These are phyloP conservation scores for Alternaria longipes DNA, from an alignment of 2,329 filamentous ascomycete genomes.

Conservation along the genomic window DNA sequence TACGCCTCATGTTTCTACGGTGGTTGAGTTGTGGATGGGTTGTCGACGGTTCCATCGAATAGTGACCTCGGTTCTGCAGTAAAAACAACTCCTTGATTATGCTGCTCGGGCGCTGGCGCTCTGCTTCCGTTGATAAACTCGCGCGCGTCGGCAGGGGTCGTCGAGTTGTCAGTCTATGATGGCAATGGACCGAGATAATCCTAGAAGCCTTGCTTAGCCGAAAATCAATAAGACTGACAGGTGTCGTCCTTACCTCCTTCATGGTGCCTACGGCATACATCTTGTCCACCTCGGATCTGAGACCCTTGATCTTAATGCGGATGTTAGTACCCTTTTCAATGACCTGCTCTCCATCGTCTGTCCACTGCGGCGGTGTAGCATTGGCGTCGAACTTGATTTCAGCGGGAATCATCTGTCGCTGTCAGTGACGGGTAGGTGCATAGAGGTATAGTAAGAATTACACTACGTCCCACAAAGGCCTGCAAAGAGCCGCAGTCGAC, in stretches of 20 bases:
- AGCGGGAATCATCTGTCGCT: constrained; percentile 79
- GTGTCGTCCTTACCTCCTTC: constrained; percentile 68
- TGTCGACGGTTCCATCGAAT: background rate
- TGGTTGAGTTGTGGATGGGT: background rate
- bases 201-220: constrained; percentile 34
- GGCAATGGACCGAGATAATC: constrained; percentile 52
- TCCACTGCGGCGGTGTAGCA: constrained; percentile 95
- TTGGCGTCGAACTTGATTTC: constrained; percentile 96
- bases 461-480: constrained; percentile 83
- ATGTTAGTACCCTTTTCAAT: constrained; percentile 95
- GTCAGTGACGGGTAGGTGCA: constrained; percentile 32
- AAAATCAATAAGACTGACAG: constrained; percentile 9
- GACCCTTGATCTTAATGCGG: constrained; percentile 92
- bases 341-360: constrained; percentile 90
- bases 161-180: constrained; percentile 30
- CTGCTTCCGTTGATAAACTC: background rate
- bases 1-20: constrained; percentile 3
- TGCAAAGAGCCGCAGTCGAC: constrained; percentile 80
- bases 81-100: background rate
- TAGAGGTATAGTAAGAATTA: constrained; percentile 58
- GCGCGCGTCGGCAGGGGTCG: background rate
- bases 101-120: constrained; percentile 1
- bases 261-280: constrained; percentile 99
- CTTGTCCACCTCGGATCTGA: constrained; percentile 89
- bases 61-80: constrained; percentile 4